Conservation (phyloP, 1,284 basidiomycete genomes). For the Ceratobasidium papillatum region DNA sequence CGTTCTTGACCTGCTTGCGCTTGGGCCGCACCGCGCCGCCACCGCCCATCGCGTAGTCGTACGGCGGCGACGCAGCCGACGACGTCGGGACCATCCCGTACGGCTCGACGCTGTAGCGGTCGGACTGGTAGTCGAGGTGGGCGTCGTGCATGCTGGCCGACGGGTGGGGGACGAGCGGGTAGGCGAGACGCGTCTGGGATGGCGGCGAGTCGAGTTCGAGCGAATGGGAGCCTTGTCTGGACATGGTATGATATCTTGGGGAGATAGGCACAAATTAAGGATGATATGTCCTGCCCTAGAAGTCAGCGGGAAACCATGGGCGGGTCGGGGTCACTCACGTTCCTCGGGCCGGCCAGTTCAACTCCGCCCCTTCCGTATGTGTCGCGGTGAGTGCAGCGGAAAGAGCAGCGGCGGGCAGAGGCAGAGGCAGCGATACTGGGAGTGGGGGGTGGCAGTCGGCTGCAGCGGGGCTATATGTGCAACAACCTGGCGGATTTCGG, state of each 20-base stretch:
- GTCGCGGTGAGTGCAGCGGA: neutral
- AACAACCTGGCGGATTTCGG: neutral
- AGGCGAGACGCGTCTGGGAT: conserved; percentile 19
- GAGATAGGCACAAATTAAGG: neutral
- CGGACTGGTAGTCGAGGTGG: neutral
- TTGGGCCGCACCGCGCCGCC: conserved; percentile 55
- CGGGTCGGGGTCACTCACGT: neutral
- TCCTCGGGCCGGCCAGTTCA: neutral
- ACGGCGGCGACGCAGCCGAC: conserved; percentile 4
- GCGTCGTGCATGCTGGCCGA: conserved; percentile 19
- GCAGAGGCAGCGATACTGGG: neutral
- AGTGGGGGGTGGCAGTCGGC: conserved; percentile 1
- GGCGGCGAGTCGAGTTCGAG: conserved; percentile 35
- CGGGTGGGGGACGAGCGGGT: conserved; percentile 12
- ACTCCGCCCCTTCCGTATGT: conserved; percentile 8
- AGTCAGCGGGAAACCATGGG: neutral
- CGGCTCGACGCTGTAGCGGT: conserved; percentile 13
- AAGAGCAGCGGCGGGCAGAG: neutral
- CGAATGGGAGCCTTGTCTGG: conserved; percentile 22
- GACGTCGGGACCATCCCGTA: neutral
- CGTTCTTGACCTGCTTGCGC: conserved; percentile 89
- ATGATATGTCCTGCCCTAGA: neutral
- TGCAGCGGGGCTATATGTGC: conserved; percentile 21
- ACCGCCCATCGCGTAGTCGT: neutral
- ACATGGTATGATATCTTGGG: neutral